Evolutionary conservation across 2,329 filamentous ascomycete genomes (phyloP).

Genomic region (Gnomoniopsis sp.): DNA sequence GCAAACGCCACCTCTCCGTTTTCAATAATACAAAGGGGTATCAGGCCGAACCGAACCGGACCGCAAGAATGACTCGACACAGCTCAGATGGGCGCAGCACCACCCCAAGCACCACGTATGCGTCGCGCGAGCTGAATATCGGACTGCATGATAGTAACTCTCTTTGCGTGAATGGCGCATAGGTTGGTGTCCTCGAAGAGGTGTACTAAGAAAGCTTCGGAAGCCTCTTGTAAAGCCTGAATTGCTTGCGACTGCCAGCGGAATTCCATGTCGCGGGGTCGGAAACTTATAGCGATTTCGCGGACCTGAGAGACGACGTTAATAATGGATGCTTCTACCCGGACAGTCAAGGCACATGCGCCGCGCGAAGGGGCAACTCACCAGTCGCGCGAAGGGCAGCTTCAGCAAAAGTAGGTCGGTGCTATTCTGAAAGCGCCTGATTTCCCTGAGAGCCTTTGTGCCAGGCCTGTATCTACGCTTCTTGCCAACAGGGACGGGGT

Average conservation of each 20-base stretch:
- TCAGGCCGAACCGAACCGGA: neutral
- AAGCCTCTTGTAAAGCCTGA: slow-evolving; percentile 86
- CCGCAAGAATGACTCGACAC: neutral
- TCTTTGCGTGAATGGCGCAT: slow-evolving; percentile 93
- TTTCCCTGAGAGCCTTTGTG: slow-evolving; percentile 86
- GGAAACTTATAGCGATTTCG: slow-evolving; percentile 67
- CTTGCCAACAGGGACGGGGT: slow-evolving; percentile 62
- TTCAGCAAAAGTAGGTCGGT: slow-evolving; percentile 84
- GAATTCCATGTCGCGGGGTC: slow-evolving; percentile 64
- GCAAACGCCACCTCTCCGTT: neutral
- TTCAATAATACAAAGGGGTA: neutral
- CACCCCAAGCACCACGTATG: slow-evolving; percentile 76
- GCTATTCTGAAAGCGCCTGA: slow-evolving; percentile 82
- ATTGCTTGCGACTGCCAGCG: slow-evolving; percentile 97
- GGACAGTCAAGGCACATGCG: neutral
- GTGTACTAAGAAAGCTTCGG: slow-evolving; percentile 94
- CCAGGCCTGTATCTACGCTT: slow-evolving; percentile 70
- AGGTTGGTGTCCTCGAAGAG: slow-evolving; percentile 97
- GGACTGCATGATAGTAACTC: slow-evolving; percentile 97
- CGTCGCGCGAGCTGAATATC: slow-evolving; percentile 89
- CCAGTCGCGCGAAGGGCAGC: slow-evolving; percentile 75
- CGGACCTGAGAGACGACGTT: slow-evolving; percentile 46
- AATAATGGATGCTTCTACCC: neutral
- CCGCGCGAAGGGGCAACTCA: slow-evolving; percentile 26
- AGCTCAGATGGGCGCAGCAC: slow-evolving; percentile 47